Conservation (phyloP, 2,329 filamentous ascomycete species). For the Elsinoe australis region DNA sequence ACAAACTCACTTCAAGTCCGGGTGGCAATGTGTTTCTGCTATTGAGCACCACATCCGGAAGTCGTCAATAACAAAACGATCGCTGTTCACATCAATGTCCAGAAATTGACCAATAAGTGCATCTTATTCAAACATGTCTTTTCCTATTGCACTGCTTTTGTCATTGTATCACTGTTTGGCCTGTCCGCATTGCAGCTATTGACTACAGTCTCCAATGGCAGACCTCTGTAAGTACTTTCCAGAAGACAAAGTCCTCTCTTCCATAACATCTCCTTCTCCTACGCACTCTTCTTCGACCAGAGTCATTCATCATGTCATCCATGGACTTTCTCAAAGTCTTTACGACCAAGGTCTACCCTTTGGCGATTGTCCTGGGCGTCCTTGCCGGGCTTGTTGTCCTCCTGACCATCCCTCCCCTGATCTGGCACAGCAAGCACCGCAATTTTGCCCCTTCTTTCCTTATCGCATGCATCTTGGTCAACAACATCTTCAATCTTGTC, state of each 20-base stretch:
- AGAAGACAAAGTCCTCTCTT: background rate
- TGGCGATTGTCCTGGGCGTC: conserved; percentile 40
- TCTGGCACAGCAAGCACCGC: conserved; percentile 52
- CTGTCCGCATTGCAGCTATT: conserved; percentile 6
- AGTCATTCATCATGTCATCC: background rate
- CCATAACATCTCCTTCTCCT: background rate
- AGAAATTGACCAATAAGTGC: background rate
- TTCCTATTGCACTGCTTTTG: background rate
- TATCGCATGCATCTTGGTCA: conserved; percentile 48
- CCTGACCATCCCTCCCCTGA: conserved; percentile 49
- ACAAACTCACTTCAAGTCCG: too few species aligned
- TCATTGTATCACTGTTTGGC: background rate
- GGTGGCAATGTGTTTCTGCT: conserved; percentile 17
- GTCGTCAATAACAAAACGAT: conserved; percentile 7
- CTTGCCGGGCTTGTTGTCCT: conserved; percentile 45
- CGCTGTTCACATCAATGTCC: background rate
- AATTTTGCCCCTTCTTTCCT: conserved; percentile 55
- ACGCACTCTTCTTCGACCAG: too few species aligned
- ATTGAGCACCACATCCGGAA: conserved; percentile 20
- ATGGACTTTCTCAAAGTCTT: conserved; percentile 2
- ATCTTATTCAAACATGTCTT: conserved; percentile 1
- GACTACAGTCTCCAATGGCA: background rate
- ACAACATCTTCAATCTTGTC: conserved; percentile 51
- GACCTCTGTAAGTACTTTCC: conserved; percentile 1
- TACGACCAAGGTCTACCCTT: conserved; percentile 24